Percentiles rank a stretch among this genome's conserved stretches.
phyloP scores from a whole-genome alignment of 2,329 filamentous ascomycete species.

The Sporothrix luriei region DNA sequence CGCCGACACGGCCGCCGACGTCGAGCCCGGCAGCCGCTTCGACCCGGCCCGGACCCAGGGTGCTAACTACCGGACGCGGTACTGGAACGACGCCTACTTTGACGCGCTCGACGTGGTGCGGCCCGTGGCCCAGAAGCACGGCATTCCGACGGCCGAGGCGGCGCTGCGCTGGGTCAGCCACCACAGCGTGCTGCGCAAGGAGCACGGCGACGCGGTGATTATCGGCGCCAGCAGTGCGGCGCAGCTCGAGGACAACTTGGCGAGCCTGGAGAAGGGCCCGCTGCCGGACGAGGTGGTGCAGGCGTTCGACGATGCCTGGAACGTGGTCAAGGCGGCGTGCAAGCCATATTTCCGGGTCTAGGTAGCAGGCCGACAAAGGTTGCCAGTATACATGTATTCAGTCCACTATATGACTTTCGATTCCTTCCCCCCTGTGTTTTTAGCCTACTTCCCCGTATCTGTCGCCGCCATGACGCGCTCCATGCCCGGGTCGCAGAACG shows the following conservation, averaged over 20 bases:
- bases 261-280: constrained; percentile 46
- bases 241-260: constrained; percentile 45
- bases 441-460: constrained; percentile 33
- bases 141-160: constrained; percentile 34
- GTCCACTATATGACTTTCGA: background rate
- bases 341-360: constrained; percentile 33
- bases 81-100: constrained; percentile 48
- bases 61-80: constrained; percentile 31
- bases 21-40: constrained; percentile 34
- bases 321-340: constrained; percentile 56
- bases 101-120: constrained; percentile 35
- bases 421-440: constrained; percentile 33
- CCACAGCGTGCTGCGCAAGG: constrained; percentile 43
- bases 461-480: constrained; percentile 26
- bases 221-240: constrained; percentile 43
- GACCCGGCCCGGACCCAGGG: constrained; percentile 51
- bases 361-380: background rate
- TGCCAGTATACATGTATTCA: background rate
- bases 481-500: constrained; percentile 30
- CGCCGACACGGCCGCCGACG: background rate
- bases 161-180: constrained; percentile 48
- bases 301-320: constrained; percentile 73
- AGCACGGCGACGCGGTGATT: constrained; percentile 45
- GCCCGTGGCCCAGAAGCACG: constrained; percentile 26
- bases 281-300: constrained; percentile 45